These are phyloP conservation scores for Sambucus nigra DNA, from an alignment of 129 eudicot genomes.

Conservation along the genomic window DNA sequence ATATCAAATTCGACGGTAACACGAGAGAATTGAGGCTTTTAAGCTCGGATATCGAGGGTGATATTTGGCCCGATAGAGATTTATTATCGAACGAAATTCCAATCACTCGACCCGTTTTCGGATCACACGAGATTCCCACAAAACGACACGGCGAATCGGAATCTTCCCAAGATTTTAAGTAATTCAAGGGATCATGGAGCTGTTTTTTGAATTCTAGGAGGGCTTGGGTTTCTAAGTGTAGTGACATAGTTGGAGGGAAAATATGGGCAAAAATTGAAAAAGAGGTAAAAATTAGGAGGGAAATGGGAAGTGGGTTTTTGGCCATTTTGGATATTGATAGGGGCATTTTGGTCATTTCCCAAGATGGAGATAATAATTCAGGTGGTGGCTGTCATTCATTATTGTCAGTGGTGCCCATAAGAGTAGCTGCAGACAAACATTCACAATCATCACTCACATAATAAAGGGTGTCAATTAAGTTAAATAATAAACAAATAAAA, in stretches of 20 bases:
- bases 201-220: conserved; percentile 60
- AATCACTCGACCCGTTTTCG: conserved; percentile 40
- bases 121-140: conserved; percentile 58
- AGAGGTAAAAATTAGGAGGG: conserved; percentile 23
- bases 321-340: conserved; percentile 28
- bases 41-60: conserved; percentile 48
- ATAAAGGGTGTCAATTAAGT: conserved; percentile 12
- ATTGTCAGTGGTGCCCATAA: conserved; percentile 31
- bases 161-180: conserved; percentile 59
- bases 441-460: conserved; percentile 15
- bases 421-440: conserved; percentile 25
- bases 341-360: conserved; percentile 34
- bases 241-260: conserved; percentile 17
- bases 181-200: conserved; percentile 53
- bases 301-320: conserved; percentile 7
- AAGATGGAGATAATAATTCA: conserved; percentile 3
- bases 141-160: conserved; percentile 58
- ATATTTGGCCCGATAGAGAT: conserved; percentile 53
- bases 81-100: conserved; percentile 53
- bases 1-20: conserved; percentile 41
- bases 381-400: conserved; percentile 27
- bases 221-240: conserved; percentile 38
- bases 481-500: conserved; percentile 1
- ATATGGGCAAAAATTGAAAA: conserved; percentile 17
- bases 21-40: conserved; percentile 40